These are phyloP conservation scores for Ustilago bromivora DNA, from an alignment of 1,284 basidiomycete genomes.

Conservation along the genomic window DNA sequence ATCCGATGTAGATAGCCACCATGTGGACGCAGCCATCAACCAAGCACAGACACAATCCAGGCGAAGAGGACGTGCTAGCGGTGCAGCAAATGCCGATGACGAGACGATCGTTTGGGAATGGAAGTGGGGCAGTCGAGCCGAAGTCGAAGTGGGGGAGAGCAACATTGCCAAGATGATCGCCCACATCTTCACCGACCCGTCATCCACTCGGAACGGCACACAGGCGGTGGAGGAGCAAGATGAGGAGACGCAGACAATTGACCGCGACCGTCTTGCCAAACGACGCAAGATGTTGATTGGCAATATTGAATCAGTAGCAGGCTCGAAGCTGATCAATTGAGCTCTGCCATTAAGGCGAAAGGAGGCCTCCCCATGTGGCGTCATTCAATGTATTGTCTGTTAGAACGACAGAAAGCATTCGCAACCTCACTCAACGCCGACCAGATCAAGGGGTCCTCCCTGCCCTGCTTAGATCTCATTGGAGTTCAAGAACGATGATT, in stretches of 20 bases:
- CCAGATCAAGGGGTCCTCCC: neutral
- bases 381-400: conserved; percentile 1
- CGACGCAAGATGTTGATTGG: conserved; percentile 33
- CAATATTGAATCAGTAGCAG: conserved; percentile 49
- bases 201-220: conserved; percentile 18
- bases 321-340: conserved; percentile 44
- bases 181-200: conserved; percentile 49
- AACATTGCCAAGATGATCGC: conserved; percentile 63
- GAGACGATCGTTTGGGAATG: conserved; percentile 61
- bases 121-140: conserved; percentile 68
- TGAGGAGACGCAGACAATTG: conserved; percentile 31
- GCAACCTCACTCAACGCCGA: neutral
- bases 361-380: no score
- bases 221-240: conserved; percentile 33
- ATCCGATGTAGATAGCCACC: conserved; percentile 34
- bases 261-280: conserved; percentile 28
- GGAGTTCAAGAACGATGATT: neutral
- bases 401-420: conserved; percentile 9
- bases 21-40: conserved; percentile 29
- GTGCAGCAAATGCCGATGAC: conserved; percentile 34
- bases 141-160: conserved; percentile 65
- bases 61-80: conserved; percentile 26
- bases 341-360: neutral
- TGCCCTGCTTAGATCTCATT: neutral
- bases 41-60: conserved; percentile 27